Conservation (phyloP, 441 rosid genomes). For the Aleurites moluccanus region DNA sequence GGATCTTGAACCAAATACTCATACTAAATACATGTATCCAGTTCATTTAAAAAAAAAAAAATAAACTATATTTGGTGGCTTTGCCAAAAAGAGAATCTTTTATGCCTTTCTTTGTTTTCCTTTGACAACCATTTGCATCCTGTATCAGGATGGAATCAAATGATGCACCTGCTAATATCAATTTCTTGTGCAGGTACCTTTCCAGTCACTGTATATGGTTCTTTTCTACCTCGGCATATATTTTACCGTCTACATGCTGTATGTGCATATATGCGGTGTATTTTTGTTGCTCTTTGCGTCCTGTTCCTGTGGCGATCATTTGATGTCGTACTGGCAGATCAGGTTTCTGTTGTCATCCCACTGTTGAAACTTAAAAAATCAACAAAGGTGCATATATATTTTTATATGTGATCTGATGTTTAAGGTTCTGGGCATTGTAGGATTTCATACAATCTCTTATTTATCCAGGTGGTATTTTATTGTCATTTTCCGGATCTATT, state of each 20-base stretch:
- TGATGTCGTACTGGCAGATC: conserved; percentile 76
- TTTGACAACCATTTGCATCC: not conserved
- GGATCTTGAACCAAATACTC: not conserved
- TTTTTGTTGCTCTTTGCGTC: conserved; percentile 76
- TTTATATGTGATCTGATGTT: conserved; percentile 8
- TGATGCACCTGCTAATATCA: not conserved
- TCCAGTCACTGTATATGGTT: conserved; percentile 76
- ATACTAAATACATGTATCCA: not conserved
- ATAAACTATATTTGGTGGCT: not conserved
- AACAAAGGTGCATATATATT: conserved; percentile 57
- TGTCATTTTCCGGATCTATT: conserved; percentile 93
- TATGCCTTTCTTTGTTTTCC: not conserved
- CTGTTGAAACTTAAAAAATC: conserved; percentile 65
- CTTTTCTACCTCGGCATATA: conserved; percentile 79
- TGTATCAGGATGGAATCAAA: not conserved
- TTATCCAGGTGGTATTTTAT: conserved; percentile 74
- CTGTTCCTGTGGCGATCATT: conserved; percentile 72
- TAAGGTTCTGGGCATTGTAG: conserved; percentile 13
- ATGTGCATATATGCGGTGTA: conserved; percentile 82
- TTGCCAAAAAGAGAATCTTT: not conserved
- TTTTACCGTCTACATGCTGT: conserved; percentile 83
- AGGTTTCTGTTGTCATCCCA: conserved; percentile 84
- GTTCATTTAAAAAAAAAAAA: no score
- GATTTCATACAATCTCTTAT: conserved; percentile 11
- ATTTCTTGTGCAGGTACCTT: conserved; percentile 54